A percentile compares a stretch with the other conserved stretches of the same genome.
Evolutionary conservation across 257 asterid genomes (phyloP).

Genomic region (Ballota nigra): DNA sequence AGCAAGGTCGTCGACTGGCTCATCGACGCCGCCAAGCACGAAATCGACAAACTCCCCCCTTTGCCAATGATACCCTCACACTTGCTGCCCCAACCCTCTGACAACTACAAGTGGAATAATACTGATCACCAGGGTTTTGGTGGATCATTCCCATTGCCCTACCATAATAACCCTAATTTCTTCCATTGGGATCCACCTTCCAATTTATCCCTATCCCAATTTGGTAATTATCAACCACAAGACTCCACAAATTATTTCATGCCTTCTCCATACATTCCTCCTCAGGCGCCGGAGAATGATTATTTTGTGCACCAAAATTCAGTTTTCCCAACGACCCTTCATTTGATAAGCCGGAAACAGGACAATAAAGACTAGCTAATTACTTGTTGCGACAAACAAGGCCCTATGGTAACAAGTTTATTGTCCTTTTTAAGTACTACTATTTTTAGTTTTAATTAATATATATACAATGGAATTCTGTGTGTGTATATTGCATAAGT

Average conservation of each 20-base stretch:
- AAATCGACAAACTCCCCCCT: constrained; percentile 70
- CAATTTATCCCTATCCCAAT: constrained; percentile 48
- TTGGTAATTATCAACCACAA: constrained; percentile 27
- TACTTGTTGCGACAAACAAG: background rate
- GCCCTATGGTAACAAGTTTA: constrained; percentile 21
- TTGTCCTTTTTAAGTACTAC: background rate
- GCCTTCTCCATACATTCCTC: constrained; percentile 17
- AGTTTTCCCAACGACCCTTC: constrained; percentile 44
- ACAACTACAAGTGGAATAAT: no score
- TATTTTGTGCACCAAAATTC: constrained; percentile 34
- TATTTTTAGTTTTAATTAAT: background rate
- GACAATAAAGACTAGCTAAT: constrained; percentile 23
- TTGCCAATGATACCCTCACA: constrained; percentile 35
- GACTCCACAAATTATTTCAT: no score
- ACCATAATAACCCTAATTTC: constrained; percentile 25
- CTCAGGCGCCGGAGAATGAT: constrained; percentile 28
- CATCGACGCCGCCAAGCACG: constrained; percentile 48
- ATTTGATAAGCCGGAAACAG: constrained; percentile 29
- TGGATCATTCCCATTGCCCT: constrained; percentile 38
- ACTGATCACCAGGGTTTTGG: constrained; percentile 26
- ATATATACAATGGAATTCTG: background rate
- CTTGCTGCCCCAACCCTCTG: background rate
- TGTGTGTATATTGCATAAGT: background rate
- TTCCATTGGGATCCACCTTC: constrained; percentile 50
- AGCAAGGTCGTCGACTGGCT: constrained; percentile 82